These are phyloP conservation scores for Hordeum pubiflorum DNA, from an alignment of 202 grass and related monocot species.

Conservation along the genomic window DNA sequence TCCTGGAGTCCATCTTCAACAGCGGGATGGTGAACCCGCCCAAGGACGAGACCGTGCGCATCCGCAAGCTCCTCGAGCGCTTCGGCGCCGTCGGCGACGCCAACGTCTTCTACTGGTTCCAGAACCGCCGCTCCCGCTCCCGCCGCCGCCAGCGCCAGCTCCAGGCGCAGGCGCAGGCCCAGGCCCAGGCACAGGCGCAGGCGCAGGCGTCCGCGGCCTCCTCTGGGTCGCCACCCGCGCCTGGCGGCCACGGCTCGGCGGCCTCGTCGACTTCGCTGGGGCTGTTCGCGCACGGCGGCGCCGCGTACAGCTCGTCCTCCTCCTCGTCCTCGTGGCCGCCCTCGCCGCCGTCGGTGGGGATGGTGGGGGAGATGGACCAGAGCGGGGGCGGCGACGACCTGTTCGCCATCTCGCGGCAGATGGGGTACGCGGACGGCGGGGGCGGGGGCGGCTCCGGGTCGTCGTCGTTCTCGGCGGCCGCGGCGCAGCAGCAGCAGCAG, in stretches of 20 bases:
- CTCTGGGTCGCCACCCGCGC: neutral
- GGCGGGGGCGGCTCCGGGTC: slow-evolving; percentile 23
- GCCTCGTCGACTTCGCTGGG: slow-evolving; percentile 10
- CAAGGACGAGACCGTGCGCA: slow-evolving; percentile 79
- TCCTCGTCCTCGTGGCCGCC: slow-evolving; percentile 34
- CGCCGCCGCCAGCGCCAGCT: slow-evolving; percentile 83
- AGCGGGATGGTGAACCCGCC: slow-evolving; percentile 84
- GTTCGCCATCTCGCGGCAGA: slow-evolving; percentile 79
- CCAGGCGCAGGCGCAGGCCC: slow-evolving; percentile 39
- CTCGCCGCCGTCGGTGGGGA: slow-evolving; percentile 30
- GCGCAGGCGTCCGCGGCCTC: neutral
- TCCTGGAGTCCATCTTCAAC: slow-evolving; percentile 94
- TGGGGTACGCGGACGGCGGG: slow-evolving; percentile 42
- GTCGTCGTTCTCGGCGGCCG: neutral
- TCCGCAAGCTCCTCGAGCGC: slow-evolving; percentile 78
- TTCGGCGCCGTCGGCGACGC: slow-evolving; percentile 80
- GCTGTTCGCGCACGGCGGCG: slow-evolving; percentile 20
- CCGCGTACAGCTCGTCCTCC: slow-evolving; percentile 16
- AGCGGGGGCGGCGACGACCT: slow-evolving; percentile 50
- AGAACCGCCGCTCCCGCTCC: slow-evolving; percentile 78
- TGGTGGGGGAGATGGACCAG: slow-evolving; percentile 26
- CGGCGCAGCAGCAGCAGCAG: slow-evolving; percentile 26
- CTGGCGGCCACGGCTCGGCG: neutral
- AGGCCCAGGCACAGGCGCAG: neutral
- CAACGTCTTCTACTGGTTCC: slow-evolving; percentile 97